Conservation (phyloP, 805 yeast species). For the Saccharomyces cerevisiae region DNA sequence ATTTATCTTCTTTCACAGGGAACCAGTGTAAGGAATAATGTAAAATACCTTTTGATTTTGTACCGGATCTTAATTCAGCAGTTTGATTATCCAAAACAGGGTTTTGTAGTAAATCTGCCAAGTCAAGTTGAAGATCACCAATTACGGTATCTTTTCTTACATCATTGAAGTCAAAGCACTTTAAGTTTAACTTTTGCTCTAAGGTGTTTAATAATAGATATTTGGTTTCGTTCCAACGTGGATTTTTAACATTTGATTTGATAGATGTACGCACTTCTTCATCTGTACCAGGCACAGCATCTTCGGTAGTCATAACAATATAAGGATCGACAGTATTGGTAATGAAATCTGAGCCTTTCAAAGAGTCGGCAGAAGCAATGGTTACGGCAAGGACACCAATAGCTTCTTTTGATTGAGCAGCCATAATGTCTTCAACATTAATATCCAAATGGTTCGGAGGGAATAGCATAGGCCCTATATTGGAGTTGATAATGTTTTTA, state of each 20-base stretch:
- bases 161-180: constrained; percentile 48
- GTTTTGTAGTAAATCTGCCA: constrained; percentile 53
- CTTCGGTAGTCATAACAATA: constrained; percentile 39
- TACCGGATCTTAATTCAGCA: constrained; percentile 31
- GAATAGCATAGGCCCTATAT: constrained; percentile 67
- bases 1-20: constrained; percentile 24
- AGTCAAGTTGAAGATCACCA: constrained; percentile 45
- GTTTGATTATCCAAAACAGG: constrained; percentile 22
- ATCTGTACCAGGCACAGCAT: constrained; percentile 37
- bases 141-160: constrained; percentile 46
- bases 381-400: constrained; percentile 63
- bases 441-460: constrained; percentile 76
- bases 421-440: constrained; percentile 64
- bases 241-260: constrained; percentile 47
- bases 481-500: constrained; percentile 58
- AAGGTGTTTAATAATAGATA: constrained; percentile 49
- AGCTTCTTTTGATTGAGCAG: constrained; percentile 56
- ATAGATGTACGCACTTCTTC: constrained; percentile 42
- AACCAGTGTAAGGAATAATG: constrained; percentile 46
- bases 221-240: constrained; percentile 61
- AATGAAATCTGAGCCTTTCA: constrained; percentile 34
- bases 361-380: constrained; percentile 43
- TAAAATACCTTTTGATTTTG: constrained; percentile 47
- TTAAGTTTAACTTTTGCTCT: constrained; percentile 48
- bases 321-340: constrained; percentile 51